Evolutionary conservation across 2,329 filamentous ascomycete genomes (phyloP).

Genomic region (Aspergillus glaucus): DNA sequence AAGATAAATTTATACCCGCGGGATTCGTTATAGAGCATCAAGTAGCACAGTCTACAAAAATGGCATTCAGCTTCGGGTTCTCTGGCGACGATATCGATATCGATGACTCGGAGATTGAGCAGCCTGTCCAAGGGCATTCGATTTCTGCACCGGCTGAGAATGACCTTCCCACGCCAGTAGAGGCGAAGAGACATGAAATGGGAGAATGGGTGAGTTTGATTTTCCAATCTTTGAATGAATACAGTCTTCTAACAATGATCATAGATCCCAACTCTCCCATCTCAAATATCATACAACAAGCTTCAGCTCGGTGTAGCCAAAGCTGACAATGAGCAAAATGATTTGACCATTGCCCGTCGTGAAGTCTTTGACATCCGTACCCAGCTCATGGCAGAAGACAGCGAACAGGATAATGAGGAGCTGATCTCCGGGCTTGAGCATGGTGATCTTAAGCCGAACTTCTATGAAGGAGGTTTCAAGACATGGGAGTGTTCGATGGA

Average conservation of each 20-base stretch:
- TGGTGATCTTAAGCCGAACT: constrained; percentile 52
- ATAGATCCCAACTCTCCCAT: constrained; percentile 51
- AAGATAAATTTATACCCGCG: not conserved
- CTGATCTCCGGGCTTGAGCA: constrained; percentile 46
- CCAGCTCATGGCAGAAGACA: constrained; percentile 56
- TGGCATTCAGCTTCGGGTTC: constrained; percentile 52
- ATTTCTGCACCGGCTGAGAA: constrained; percentile 2
- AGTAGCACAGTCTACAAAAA: constrained; percentile 3
- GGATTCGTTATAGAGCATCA: not conserved
- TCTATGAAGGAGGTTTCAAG: constrained; percentile 64
- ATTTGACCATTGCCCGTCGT: constrained; percentile 45
- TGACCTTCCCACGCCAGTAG: constrained; percentile 25
- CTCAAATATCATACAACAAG: constrained; percentile 54
- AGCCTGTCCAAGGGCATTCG: constrained; percentile 9
- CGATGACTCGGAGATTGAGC: constrained; percentile 30
- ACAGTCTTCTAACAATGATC: not conserved
- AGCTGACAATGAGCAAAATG: not conserved
- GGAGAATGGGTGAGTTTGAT: constrained; percentile 43
- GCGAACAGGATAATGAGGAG: constrained; percentile 35
- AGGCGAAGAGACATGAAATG: constrained; percentile 38
- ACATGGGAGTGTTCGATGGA: constrained; percentile 63
- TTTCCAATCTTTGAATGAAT: not conserved
- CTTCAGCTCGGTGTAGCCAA: constrained; percentile 35
- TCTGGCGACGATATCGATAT: constrained; percentile 53
- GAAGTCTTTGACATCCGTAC: constrained; percentile 59